These are phyloP conservation scores for Trematosphaeria pertusa DNA, from an alignment of 2,329 filamentous ascomycete genomes.

Conservation along the genomic window DNA sequence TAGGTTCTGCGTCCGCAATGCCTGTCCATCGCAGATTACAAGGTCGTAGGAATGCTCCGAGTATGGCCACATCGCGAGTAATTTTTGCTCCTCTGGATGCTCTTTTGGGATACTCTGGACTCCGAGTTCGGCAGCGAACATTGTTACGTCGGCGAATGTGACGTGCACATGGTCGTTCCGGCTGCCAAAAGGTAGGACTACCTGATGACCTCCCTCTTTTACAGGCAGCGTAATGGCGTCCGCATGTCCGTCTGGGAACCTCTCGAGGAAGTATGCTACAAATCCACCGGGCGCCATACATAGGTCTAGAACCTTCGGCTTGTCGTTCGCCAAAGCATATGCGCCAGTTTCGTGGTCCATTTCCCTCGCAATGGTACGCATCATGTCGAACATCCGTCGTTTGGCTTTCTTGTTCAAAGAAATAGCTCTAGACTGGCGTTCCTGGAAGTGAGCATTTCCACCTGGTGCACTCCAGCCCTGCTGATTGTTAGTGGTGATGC, in stretches of 20 bases:
- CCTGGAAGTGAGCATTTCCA: slow-evolving; percentile 23
- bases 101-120: slow-evolving; percentile 2
- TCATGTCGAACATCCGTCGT: slow-evolving; percentile 21
- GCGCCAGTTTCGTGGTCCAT: neutral
- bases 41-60: slow-evolving; percentile 50
- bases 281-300: slow-evolving; percentile 64
- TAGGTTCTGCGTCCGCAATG: too few species aligned
- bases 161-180: slow-evolving; percentile 15
- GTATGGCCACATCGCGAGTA: slow-evolving; percentile 17
- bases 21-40: slow-evolving; percentile 58
- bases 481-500: too few species aligned
- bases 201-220: slow-evolving; percentile 49
- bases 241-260: slow-evolving; percentile 43
- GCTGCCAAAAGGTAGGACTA: slow-evolving; percentile 33
- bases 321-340: slow-evolving; percentile 12
- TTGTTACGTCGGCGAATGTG: slow-evolving; percentile 55
- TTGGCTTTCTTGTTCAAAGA: slow-evolving; percentile 3
- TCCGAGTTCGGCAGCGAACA: slow-evolving; percentile 52
- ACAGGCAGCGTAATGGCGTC: slow-evolving; percentile 52
- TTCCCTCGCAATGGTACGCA: slow-evolving; percentile 1
- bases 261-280: slow-evolving; percentile 42
- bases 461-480: slow-evolving; percentile 25
- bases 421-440: slow-evolving; percentile 23
- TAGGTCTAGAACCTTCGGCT: slow-evolving; percentile 55
- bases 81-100: slow-evolving; percentile 3